phyloP scores from a whole-genome alignment of 2,329 filamentous ascomycete species.

The Raffaelea arxii region DNA sequence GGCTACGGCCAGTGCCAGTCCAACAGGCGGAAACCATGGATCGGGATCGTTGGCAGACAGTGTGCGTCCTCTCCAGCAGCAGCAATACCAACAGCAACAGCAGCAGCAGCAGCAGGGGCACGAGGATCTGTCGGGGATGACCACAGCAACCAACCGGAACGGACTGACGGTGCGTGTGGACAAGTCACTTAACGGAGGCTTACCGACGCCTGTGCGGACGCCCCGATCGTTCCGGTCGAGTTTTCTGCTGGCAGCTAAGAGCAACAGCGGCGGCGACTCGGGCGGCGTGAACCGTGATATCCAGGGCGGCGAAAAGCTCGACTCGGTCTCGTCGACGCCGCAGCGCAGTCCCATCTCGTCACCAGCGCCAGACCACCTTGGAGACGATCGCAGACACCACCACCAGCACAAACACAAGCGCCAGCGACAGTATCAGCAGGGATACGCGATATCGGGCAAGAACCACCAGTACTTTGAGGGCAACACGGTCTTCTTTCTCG shows the following conservation, averaged over 20 bases:
- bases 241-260: slow-evolving; percentile 55
- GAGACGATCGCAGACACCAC: slow-evolving; percentile 6
- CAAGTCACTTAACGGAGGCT: slow-evolving; percentile 42
- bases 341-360: slow-evolving; percentile 32
- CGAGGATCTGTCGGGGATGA: slow-evolving; percentile 5
- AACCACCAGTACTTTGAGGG: slow-evolving; percentile 92
- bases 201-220: slow-evolving; percentile 56
- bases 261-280: slow-evolving; percentile 33
- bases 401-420: no score
- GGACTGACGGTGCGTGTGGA: slow-evolving; percentile 50
- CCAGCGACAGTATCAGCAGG: no score
- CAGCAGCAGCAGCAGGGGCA: slow-evolving; percentile 17
- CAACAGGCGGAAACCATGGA: slow-evolving; percentile 48
- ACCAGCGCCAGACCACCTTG: slow-evolving; percentile 24
- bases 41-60: slow-evolving; percentile 64
- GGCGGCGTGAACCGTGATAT: slow-evolving; percentile 45
- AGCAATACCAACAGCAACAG: slow-evolving; percentile 19
- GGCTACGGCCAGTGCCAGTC: slow-evolving; percentile 64
- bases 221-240: slow-evolving; percentile 68
- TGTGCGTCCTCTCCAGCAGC: slow-evolving; percentile 61
- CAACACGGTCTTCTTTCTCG: slow-evolving; percentile 82
- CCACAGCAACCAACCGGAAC: not conserved
- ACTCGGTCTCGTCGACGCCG: slow-evolving; percentile 69
- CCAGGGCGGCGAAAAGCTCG: slow-evolving; percentile 71
- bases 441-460: slow-evolving; percentile 32